phyloP scores from a whole-genome alignment of 805 yeast genomes.

The Sugiyamaella americana region DNA sequence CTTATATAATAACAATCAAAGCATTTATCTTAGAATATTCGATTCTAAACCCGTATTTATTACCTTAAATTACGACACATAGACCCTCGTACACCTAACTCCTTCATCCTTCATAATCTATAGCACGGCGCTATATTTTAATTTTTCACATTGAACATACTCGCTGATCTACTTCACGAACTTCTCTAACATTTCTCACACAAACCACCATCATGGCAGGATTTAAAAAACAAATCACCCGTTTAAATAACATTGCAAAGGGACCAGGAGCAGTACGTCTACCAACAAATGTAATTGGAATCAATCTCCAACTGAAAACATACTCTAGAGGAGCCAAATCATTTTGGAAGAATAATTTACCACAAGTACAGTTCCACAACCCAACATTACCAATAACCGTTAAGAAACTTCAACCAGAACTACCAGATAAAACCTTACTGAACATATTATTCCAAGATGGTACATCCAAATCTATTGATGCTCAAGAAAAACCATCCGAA shows the following conservation, averaged over 20 bases:
- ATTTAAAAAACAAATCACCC: constrained; percentile 20
- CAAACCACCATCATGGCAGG: no score
- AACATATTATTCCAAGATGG: constrained; percentile 29
- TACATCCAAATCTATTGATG: constrained; percentile 41
- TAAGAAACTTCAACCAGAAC: constrained; percentile 5
- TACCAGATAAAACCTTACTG: background rate
- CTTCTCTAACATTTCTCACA: no score
- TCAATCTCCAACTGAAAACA: constrained; percentile 24
- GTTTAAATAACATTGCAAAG: constrained; percentile 24
- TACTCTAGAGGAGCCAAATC: constrained; percentile 35
- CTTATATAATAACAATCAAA: no score
- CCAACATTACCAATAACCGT: constrained; percentile 51
- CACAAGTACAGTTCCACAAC: constrained; percentile 76
- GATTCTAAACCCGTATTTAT: no score
- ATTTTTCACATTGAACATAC: no score
- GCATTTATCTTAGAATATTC: no score
- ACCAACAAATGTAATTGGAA: constrained; percentile 21
- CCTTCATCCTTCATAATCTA: no score
- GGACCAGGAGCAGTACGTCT: constrained; percentile 30
- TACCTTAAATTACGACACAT: no score
- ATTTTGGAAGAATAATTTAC: constrained; percentile 71
- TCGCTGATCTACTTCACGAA: no score
- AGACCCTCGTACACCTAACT: no score
- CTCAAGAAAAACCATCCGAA: constrained; percentile 43
- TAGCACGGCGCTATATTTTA: no score